Evolutionary conservation across 495 filamentous ascomycete species (phyloP).

Genomic region (Aspergillus wentii): DNA sequence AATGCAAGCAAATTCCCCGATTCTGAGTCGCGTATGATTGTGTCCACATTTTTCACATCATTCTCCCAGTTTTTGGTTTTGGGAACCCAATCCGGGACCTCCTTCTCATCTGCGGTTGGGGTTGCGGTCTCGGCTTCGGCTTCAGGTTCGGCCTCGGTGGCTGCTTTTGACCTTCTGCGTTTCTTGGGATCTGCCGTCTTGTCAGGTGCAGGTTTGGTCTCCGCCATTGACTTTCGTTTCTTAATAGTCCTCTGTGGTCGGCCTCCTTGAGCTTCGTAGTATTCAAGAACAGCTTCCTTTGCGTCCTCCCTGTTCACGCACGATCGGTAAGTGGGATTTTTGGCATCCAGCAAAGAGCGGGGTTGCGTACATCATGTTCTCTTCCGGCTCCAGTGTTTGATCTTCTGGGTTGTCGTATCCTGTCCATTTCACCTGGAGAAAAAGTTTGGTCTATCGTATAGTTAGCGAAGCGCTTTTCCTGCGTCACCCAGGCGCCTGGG

Average conservation of each 20-base stretch:
- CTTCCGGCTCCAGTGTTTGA: conserved; percentile 57
- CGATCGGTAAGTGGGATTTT: conserved; percentile 14
- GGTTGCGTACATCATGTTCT: conserved; percentile 43
- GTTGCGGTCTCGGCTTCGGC: conserved; percentile 14
- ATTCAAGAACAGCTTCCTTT: conserved; percentile 47
- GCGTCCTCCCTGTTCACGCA: conserved; percentile 40
- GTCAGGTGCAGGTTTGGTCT: conserved; percentile 21
- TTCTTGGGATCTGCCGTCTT: conserved; percentile 14
- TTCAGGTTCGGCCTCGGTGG: conserved; percentile 16
- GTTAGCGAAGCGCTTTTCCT: conserved; percentile 7
- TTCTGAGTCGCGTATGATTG: conserved; percentile 47
- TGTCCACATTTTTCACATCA: conserved; percentile 49
- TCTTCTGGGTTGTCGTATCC: conserved; percentile 54
- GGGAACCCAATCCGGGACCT: conserved; percentile 37
- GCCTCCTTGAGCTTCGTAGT: conserved; percentile 54
- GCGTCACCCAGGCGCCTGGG: neutral
- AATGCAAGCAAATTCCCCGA: conserved; percentile 40
- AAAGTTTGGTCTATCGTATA: conserved; percentile 30
- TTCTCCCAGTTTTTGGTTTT: conserved; percentile 54
- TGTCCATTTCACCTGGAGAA: conserved; percentile 59
- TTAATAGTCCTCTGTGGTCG: conserved; percentile 34
- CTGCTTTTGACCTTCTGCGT: conserved; percentile 12
- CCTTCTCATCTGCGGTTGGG: conserved; percentile 9
- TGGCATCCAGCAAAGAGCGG: no score
- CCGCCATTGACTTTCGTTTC: conserved; percentile 36